Conservation (phyloP, 2,329 filamentous ascomycete genomes). For the Ophiostoma himal-ulmi region DNA sequence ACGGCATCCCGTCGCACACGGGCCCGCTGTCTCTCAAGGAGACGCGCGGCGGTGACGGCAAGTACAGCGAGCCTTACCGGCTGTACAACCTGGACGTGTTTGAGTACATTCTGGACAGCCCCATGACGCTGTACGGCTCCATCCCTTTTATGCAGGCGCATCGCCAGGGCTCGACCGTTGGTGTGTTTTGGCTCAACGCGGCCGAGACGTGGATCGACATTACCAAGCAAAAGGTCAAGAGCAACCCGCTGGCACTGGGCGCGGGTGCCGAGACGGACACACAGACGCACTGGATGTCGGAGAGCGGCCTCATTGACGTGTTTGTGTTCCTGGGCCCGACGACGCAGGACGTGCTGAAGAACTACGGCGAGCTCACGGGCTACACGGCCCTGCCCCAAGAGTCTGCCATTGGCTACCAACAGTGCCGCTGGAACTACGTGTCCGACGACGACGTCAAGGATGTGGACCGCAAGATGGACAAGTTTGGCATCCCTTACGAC, state of each 20-base stretch:
- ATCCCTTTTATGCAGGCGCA: slow-evolving; percentile 99
- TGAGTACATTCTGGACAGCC: slow-evolving; percentile 93
- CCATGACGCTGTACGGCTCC: slow-evolving; percentile 96
- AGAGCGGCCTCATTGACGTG: slow-evolving; percentile 80
- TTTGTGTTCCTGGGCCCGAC: slow-evolving; percentile 92
- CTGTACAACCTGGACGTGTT: slow-evolving; percentile 97
- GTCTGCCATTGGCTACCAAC: slow-evolving; percentile 89
- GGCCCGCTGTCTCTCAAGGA: slow-evolving; percentile 82
- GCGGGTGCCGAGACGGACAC: slow-evolving; percentile 65
- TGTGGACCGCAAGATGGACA: slow-evolving; percentile 94
- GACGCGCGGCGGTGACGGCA: slow-evolving; percentile 80
- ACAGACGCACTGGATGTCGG: slow-evolving; percentile 94
- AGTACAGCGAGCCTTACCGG: slow-evolving; percentile 83
- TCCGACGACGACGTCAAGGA: slow-evolving; percentile 96
- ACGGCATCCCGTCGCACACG: slow-evolving; percentile 88
- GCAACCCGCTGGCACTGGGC: slow-evolving; percentile 73
- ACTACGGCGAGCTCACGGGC: slow-evolving; percentile 85
- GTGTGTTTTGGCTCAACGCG: slow-evolving; percentile 94
- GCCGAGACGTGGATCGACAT: slow-evolving; percentile 98
- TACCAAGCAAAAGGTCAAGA: slow-evolving; percentile 66
- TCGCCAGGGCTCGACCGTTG: slow-evolving; percentile 85
- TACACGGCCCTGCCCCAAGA: slow-evolving; percentile 87
- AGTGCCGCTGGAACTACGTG: slow-evolving; percentile 98
- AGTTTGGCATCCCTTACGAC: slow-evolving; percentile 91
- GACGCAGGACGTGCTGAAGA: slow-evolving; percentile 72